Base-by-base conservation (phyloP, 495 filamentous ascomycete genomes). In the Amorphotheca resinae region DNA sequence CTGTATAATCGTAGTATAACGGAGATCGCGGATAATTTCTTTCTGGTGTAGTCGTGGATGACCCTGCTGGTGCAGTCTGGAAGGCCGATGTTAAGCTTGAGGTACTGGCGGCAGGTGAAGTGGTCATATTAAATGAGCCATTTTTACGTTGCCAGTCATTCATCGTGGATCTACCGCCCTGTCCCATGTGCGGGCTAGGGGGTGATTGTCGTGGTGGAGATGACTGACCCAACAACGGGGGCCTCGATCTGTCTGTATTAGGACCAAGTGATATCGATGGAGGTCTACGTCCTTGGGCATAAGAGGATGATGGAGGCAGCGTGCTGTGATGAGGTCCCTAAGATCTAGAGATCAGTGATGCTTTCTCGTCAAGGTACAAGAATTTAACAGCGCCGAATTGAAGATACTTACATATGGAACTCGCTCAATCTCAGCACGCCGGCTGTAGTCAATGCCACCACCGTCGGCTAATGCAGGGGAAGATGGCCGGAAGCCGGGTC, bases 401-500 rank as follows among this genome's bases (percentile, higher is more conserved):
- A n/a, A n/a, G n/a, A 26, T 26, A 54, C 65, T 47, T 30, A 71
- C 68, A 48, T 65, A 60, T 40, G 61, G 62, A 15, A 56, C 43
- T 43, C 65, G 59, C 26, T 71, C 63, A 55, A 70, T 67, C 42
- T 64, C 67, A 33, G 67, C 63, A 61, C 67, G 68, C 33, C 63
- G 65, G 42, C 61, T 68, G 46, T 70, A 69, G 48, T 70, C 65
- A 41, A 68, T 54, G 14, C 42, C 51, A 21, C 66, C 65, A 36
- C 59, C 61, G 44, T 74, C 72, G 17, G 68, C 73, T 37, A 74
- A 49, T 32, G 75, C 73, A 22, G 77, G 79, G 3, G 78, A 84
- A 5, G 69, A 65, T 11, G 79, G 74, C 17, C 76, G 70, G 45
- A 80, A 73, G 11, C 74, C 74, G 7, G 77, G 76, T 15, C 77